These are phyloP conservation scores for Nigrograna mackinnonii DNA, from an alignment of 2,329 filamentous ascomycete genomes.

Conservation along the genomic window DNA sequence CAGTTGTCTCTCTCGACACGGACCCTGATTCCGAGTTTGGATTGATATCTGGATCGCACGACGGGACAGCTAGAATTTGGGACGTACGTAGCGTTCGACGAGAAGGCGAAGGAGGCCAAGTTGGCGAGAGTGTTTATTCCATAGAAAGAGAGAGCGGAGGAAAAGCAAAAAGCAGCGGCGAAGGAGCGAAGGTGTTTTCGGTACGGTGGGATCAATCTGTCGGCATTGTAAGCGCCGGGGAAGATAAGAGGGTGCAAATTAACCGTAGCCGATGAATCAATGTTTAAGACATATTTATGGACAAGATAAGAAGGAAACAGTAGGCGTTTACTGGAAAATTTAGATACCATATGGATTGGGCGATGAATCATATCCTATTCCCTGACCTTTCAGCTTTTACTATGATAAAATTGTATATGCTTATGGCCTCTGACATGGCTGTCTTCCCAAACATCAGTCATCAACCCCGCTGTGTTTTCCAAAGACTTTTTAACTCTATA, in stretches of 20 bases:
- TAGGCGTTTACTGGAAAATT: no score
- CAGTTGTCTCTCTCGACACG: conserved; percentile 61
- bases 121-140: conserved; percentile 74
- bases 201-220: conserved; percentile 84
- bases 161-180: conserved; percentile 65
- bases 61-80: conserved; percentile 93
- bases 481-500: no score
- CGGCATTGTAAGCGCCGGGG: conserved; percentile 88
- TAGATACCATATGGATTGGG: no score
- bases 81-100: conserved; percentile 75
- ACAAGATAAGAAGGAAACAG: no score
- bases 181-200: conserved; percentile 87
- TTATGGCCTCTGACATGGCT: no score
- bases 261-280: conserved; percentile 60
- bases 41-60: conserved; percentile 87
- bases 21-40: conserved; percentile 74
- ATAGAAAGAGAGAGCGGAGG: conserved; percentile 71
- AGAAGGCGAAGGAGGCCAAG: conserved; percentile 51
- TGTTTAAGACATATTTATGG: no score
- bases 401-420: no score
- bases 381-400: no score
- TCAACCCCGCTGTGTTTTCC: no score
- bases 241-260: conserved; percentile 94
- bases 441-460: no score
- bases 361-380: no score